phyloP scores from a whole-genome alignment of 2,329 filamentous ascomycete genomes.

The Westerdykella aurantiaca region DNA sequence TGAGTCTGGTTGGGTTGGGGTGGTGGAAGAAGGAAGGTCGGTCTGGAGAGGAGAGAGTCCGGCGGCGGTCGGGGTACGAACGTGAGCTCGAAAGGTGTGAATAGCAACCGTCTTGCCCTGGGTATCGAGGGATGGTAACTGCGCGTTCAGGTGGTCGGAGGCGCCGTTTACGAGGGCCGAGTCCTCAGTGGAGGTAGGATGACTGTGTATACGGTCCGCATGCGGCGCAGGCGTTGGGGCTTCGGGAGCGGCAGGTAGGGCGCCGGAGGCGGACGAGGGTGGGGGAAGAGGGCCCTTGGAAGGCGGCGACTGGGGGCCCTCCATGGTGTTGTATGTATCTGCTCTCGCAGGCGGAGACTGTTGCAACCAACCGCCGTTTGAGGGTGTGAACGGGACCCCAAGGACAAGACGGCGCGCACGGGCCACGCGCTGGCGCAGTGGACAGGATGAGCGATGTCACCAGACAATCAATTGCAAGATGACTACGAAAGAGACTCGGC shows the following conservation, averaged over 20 bases:
- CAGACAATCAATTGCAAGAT: too few relatives aligned
- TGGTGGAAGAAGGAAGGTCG: slow-evolving; percentile 14
- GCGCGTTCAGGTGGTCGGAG: slow-evolving; percentile 20
- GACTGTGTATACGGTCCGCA: slow-evolving; percentile 7
- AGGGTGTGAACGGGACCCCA: too few relatives aligned
- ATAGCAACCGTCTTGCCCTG: slow-evolving; percentile 15
- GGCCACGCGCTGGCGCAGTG: too few relatives aligned
- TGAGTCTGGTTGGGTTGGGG: slow-evolving; percentile 7
- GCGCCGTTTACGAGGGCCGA: slow-evolving; percentile 15
- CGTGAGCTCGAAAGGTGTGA: slow-evolving; percentile 24
- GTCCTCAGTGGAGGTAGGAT: slow-evolving; percentile 5
- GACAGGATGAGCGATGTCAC: too few relatives aligned
- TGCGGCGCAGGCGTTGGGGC: slow-evolving; percentile 4
- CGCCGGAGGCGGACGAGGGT: slow-evolving; percentile 11
- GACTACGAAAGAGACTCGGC: too few relatives aligned
- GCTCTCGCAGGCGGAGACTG: background rate
- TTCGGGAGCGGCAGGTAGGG: slow-evolving; percentile 12
- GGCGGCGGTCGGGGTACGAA: slow-evolving; percentile 29
- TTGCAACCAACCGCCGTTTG: too few relatives aligned
- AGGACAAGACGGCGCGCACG: too few relatives aligned
- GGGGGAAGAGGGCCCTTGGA: slow-evolving; percentile 16
- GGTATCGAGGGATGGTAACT: slow-evolving; percentile 14
- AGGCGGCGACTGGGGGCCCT: slow-evolving; percentile 19
- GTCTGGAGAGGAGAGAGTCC: slow-evolving; percentile 23
- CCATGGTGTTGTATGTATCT: slow-evolving; percentile 26